phyloP scores from a whole-genome alignment of 345 rosid genomes.

The Rhizophora apiculata region DNA sequence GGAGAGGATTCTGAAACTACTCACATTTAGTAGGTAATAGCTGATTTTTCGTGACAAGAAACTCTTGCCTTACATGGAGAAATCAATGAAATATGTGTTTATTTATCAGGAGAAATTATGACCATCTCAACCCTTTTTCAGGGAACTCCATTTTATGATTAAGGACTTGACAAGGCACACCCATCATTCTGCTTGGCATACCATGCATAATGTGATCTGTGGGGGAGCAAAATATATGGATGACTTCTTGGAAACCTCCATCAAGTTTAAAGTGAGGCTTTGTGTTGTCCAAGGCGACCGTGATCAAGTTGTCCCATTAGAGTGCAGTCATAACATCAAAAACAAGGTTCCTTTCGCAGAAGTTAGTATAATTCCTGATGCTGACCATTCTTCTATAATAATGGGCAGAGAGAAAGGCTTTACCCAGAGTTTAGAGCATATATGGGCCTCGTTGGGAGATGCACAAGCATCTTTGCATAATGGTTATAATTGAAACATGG shows the following conservation, averaged over 20 bases:
- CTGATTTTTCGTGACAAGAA: not conserved
- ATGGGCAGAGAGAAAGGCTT: slow-evolving; percentile 49
- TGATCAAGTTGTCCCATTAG: slow-evolving; percentile 54
- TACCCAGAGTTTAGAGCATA: slow-evolving; percentile 38
- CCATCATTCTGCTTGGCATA: slow-evolving; percentile 79
- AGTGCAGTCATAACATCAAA: slow-evolving; percentile 51
- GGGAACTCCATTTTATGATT: slow-evolving; percentile 42
- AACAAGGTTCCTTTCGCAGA: slow-evolving; percentile 42
- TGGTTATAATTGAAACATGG: not conserved
- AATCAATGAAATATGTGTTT: not conserved
- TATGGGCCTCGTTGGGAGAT: slow-evolving; percentile 40
- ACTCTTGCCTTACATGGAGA: too few species aligned
- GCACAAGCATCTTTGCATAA: not conserved
- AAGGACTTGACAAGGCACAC: slow-evolving; percentile 61
- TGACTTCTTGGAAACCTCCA: slow-evolving; percentile 41
- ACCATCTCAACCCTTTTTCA: slow-evolving; percentile 11
- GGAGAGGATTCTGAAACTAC: slow-evolving; percentile 57
- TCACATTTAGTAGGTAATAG: slow-evolving; percentile 54
- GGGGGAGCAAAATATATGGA: slow-evolving; percentile 65
- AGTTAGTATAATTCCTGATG: slow-evolving; percentile 35
- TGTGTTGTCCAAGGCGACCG: slow-evolving; percentile 55
- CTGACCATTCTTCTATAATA: slow-evolving; percentile 51
- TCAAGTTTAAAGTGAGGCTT: slow-evolving; percentile 30
- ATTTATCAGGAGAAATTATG: not conserved
- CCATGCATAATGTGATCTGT: slow-evolving; percentile 75